Evolutionary conservation across 1,139 yeast species (phyloP).

Genomic region (Diutina neorugosa): DNA sequence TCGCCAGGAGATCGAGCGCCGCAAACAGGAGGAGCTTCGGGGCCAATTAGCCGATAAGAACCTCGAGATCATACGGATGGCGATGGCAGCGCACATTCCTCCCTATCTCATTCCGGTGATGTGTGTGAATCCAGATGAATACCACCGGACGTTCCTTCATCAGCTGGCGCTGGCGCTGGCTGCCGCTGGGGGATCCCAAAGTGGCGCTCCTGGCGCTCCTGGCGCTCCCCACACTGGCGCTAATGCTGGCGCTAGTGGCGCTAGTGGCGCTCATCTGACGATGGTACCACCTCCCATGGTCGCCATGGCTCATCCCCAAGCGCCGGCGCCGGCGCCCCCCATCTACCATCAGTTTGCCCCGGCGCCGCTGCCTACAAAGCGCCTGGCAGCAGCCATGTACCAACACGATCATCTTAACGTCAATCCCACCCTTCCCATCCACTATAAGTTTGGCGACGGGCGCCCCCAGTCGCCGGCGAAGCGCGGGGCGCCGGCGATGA

Average conservation of each 20-base stretch:
- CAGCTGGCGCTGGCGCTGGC: neutral
- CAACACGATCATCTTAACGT: neutral
- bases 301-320: neutral
- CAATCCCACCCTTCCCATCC: constrained; percentile 1
- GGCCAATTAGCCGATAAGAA: constrained; percentile 4
- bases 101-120: constrained; percentile 1
- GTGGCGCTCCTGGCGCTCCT: neutral
- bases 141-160: neutral
- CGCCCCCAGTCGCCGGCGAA: neutral
- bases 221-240: neutral
- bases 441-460: neutral
- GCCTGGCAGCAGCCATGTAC: neutral
- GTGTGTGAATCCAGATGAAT: neutral
- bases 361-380: neutral
- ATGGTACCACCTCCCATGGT: neutral
- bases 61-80: constrained; percentile 1
- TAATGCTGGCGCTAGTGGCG: neutral
- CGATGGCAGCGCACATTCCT: neutral
- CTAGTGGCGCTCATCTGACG: neutral
- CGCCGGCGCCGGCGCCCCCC: neutral
- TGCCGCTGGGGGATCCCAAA: too few relatives aligned
- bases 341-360: neutral
- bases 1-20: neutral
- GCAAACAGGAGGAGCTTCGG: neutral
- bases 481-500: neutral